These are phyloP conservation scores for Picea mariana DNA, from an alignment of 83 land plant genomes.

Conservation along the genomic window DNA sequence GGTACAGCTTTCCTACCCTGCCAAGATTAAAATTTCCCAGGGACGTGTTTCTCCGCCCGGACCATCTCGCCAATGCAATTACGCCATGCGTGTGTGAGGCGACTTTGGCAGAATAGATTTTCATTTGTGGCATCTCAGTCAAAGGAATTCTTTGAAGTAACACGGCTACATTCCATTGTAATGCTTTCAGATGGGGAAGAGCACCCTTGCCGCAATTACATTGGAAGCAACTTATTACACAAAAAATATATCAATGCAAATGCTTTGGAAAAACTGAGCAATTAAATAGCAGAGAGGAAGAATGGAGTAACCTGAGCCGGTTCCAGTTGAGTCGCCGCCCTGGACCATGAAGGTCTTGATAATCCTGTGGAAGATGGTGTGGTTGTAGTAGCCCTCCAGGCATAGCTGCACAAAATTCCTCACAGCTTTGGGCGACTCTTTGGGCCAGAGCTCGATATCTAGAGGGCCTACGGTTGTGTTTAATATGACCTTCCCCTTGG, in stretches of 20 bases:
- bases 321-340: conserved; percentile 92
- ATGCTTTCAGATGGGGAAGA: too few relatives aligned
- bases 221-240: not conserved
- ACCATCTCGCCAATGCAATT: too few relatives aligned
- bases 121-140: too few relatives aligned
- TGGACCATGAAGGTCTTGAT: conserved; percentile 91
- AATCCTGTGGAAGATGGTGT: conserved; percentile 89
- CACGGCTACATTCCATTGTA: too few relatives aligned
- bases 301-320: conserved; percentile 69
- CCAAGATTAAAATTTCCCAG: too few relatives aligned
- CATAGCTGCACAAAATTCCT: conserved; percentile 97
- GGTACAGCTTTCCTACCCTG: too few relatives aligned
- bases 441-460: conserved; percentile 72
- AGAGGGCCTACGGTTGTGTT: conserved; percentile 81
- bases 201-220: too few relatives aligned
- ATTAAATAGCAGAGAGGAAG: not conserved
- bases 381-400: conserved; percentile 89
- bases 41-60: too few relatives aligned
- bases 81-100: too few relatives aligned
- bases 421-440: conserved; percentile 95
- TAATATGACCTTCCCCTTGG: conserved; percentile 92
- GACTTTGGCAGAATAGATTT: too few relatives aligned
- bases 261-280: not conserved
- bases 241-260: not conserved
- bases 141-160: too few relatives aligned